Base-by-base conservation (phyloP, 192 early-diverging fungal genomes). In the Coemansia sp. region DNA sequence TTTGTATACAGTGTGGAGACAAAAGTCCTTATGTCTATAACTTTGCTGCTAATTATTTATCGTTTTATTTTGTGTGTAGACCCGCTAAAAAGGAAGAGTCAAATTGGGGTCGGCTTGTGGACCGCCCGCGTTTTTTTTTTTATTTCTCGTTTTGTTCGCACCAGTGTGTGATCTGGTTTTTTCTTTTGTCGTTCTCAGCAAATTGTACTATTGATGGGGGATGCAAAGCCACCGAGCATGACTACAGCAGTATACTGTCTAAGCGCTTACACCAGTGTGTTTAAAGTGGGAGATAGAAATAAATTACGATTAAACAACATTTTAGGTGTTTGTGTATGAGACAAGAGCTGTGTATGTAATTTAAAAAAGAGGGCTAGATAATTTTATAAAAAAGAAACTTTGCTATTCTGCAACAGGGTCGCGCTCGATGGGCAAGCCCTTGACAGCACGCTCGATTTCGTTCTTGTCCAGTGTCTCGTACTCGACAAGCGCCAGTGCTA, bases 401-500 rank as follows among this genome's bases (percentile, higher is more conserved):
- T 38, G 22, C 35, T 59, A 59, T 39, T 35, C 58, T 35, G 65
- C 38, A 18, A 72, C 71, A 30, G 62, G 61, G 34, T 71, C 66
- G 39, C 80, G 80, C 69, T 82, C 74, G 35, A 82, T 82, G 12
- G 81, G 81, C 5, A 83, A 73, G 3, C 81, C 81, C 76, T 83
- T 78, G 69, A 83, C 67, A 4, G 70, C 81, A 39, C 72, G 73
- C 69, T 89, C 83, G 40, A 99, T 92, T 79, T 99, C 95, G 44
- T 98, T 88, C 55, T 86, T 86, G 44, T 89, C 86, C 30, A 99
- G 83, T 4, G 98, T 99, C 82, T 99, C 98, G 71, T 93, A 90
- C 68, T 96, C 94, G 10, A 99, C 86, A 58, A 99, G 85, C n/a
- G 96, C 95, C 63, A 88, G 82, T 22, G 96, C 96, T 40, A 99